Conservation (phyloP, 2,329 filamentous ascomycete species). For the Paraconiothyrium brasiliense region DNA sequence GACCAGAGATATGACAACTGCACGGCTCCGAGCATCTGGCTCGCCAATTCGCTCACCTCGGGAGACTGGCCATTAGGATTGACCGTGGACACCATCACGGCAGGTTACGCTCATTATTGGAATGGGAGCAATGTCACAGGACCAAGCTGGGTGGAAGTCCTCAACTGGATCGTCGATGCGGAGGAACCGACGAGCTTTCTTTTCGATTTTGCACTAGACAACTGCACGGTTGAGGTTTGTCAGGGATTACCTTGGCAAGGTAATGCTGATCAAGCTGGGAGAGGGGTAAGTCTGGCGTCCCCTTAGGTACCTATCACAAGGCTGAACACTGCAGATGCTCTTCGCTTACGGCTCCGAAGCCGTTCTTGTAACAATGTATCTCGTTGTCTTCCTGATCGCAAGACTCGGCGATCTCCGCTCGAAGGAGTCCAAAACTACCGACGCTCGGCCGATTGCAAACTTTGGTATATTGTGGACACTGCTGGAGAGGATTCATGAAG, state of each 20-base stretch:
- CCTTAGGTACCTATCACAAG: neutral
- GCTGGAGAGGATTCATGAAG: neutral
- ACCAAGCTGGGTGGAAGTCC: neutral
- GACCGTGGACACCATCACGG: neutral
- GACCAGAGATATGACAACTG: neutral
- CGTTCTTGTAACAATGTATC: neutral
- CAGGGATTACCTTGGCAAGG: neutral
- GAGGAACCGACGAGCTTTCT: too few relatives aligned
- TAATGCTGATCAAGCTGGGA: neutral
- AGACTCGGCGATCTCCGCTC: neutral
- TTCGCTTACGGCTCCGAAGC: neutral
- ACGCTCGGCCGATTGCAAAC: neutral
- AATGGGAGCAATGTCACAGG: neutral
- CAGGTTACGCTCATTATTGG: neutral
- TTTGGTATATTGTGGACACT: neutral
- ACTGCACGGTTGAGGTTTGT: neutral
- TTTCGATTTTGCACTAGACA: neutral
- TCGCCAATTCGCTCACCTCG: neutral
- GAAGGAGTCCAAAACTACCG: neutral
- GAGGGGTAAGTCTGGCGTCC: neutral
- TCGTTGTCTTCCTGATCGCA: neutral
- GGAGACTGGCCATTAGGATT: neutral
- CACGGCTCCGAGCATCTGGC: neutral
- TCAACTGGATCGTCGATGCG: too few relatives aligned
- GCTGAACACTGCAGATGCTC: neutral